Evolutionary conservation across 2,329 filamentous ascomycete genomes (phyloP), one percentile per base, ranked within the genome.

Genomic region (Stemphylium lycopersici): DNA sequence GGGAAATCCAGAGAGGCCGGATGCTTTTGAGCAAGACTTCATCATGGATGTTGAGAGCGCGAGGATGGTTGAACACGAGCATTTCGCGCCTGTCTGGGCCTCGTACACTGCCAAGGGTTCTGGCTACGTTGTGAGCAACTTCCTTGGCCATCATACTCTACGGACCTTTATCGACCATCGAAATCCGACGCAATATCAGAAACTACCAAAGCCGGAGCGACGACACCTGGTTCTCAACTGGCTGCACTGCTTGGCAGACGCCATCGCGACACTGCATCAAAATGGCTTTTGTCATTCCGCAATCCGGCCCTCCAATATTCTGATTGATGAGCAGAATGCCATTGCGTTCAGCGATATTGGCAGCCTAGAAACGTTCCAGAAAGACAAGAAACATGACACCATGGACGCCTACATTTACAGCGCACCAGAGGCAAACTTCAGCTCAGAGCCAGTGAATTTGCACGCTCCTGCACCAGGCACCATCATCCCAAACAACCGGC

Each of bases 401-500:
- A 86, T 86, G 57, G 89, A 91, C 68, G 79, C 79, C 7, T 91
- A 91, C 72, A 86, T 90, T 65, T 91, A 91, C 66, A 84, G 85
- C 1, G 87, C 89, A 0, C 89, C 90, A 1, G 90, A 93, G 63
- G 64, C 63, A 56, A 74, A 56, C 74, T 75, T 18, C 67, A 66
- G 36, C 72, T 56, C 69, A 59, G 51, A 64, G 12, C 32, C 64
- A 0, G 52, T 63, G 7, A 62, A 69, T 6, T 41, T 59, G 3
- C 48, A 58, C 4, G 29, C 43, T 6, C 6, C 55, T 13, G 54
- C 56, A 4, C 58, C 65, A 3, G 22, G 62, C 20, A 54, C 68
- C 13, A 48, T 51, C 6, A 40, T 61, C 12, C 59, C 57, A 3
- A 66, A 50, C 12, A 57, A 52, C 7, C 67, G 70, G 26, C 66